phyloP scores from a whole-genome alignment of 163 green algal species.

The Prototheca cutis region DNA sequence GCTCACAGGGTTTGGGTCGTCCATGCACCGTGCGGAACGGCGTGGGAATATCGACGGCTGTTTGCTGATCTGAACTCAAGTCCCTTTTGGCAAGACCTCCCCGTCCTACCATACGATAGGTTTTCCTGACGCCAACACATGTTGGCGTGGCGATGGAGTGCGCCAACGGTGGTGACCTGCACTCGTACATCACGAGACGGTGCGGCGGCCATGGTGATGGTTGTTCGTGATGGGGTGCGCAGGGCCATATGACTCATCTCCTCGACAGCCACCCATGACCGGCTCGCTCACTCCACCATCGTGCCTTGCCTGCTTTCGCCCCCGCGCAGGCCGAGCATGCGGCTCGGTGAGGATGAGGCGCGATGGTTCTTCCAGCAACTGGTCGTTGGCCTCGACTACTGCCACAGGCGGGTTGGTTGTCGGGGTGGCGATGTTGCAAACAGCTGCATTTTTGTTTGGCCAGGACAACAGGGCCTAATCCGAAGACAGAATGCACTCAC shows the following conservation, averaged over 20 bases:
- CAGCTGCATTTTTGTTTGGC: too few relatives aligned
- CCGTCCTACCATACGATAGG: too few relatives aligned
- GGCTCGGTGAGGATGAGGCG: constrained; percentile 69
- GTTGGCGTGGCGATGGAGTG: constrained; percentile 73
- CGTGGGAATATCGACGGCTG: too few relatives aligned
- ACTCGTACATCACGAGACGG: constrained; percentile 29
- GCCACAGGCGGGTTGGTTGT: constrained; percentile 53
- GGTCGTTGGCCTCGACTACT: constrained; percentile 83
- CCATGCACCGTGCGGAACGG: too few relatives aligned
- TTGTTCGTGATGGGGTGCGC: background rate
- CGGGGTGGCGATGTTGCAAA: too few relatives aligned
- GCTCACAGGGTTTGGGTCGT: background rate
- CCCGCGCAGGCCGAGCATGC: constrained; percentile 16
- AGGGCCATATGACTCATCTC: background rate
- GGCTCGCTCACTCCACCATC: background rate
- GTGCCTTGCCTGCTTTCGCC: constrained; percentile 18
- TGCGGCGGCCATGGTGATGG: constrained; percentile 10
- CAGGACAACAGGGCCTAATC: too few relatives aligned
- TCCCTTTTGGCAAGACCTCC: too few relatives aligned
- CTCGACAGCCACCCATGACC: too few relatives aligned
- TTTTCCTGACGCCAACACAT: constrained; percentile 34
- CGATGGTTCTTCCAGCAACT: constrained; percentile 94
- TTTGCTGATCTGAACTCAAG: too few relatives aligned
- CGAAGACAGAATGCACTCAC: too few relatives aligned
- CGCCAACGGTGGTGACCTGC: constrained; percentile 54